These are phyloP conservation scores for Pichia sp. DNA, from an alignment of 1,139 yeast species.

Conservation along the genomic window DNA sequence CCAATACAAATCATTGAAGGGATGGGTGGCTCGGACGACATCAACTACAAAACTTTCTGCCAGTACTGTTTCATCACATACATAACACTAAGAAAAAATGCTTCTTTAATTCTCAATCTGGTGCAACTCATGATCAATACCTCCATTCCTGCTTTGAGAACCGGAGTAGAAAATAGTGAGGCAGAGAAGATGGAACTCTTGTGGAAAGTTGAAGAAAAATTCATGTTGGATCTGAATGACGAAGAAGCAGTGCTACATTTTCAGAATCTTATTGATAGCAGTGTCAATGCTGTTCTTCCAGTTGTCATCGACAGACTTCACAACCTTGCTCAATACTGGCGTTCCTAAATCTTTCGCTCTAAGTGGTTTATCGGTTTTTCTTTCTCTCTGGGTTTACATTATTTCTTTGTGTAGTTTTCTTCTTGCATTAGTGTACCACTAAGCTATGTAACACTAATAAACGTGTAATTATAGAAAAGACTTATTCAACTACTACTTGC, in stretches of 20 bases:
- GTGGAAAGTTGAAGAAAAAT: slow-evolving; percentile 88
- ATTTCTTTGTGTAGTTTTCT: not conserved
- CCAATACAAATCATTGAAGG: slow-evolving; percentile 97
- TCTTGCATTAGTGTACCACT: no score
- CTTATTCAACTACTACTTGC: not conserved
- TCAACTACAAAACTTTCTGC: slow-evolving; percentile 80
- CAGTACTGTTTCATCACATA: slow-evolving; percentile 94
- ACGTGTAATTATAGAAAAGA: no score
- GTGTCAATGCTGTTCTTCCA: slow-evolving; percentile 90
- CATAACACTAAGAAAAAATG: slow-evolving; percentile 82
- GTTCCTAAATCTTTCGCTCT: slow-evolving; percentile 49
- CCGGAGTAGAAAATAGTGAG: slow-evolving; percentile 29
- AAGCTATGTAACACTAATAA: no score
- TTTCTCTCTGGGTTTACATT: not conserved
- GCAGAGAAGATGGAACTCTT: slow-evolving; percentile 34
- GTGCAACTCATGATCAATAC: slow-evolving; percentile 95
- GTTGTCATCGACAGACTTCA: slow-evolving; percentile 93
- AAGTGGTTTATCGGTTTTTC: not conserved
- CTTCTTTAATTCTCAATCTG: slow-evolving; percentile 81
- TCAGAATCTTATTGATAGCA: slow-evolving; percentile 87
- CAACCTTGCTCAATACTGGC: slow-evolving; percentile 95
- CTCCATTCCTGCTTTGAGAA: slow-evolving; percentile 59
- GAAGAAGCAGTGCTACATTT: slow-evolving; percentile 94
- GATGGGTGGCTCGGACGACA: slow-evolving; percentile 89
- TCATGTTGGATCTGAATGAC: slow-evolving; percentile 87